Percentiles rank a stretch among this genome's conserved stretches.
Conservation (phyloP, 1,284 basidiomycete species). For the Ganoderma boninense region DNA sequence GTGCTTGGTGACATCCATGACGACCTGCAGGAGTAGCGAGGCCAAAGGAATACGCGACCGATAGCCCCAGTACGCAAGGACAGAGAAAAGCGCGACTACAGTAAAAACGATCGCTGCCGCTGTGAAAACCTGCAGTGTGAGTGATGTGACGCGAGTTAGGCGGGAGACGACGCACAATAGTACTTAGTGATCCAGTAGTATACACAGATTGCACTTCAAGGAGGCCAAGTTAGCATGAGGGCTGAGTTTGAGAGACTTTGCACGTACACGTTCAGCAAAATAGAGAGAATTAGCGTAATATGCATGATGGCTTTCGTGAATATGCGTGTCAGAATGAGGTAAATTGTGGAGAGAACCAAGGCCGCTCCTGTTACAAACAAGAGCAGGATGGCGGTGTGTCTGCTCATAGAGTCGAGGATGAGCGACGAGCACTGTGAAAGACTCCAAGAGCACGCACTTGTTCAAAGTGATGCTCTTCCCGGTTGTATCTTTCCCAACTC, state of each 20-base stretch:
- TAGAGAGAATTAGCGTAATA: conserved; percentile 77
- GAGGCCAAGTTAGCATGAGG: neutral
- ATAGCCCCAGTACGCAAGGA: conserved; percentile 74
- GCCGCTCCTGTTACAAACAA: conserved; percentile 62
- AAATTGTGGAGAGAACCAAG: conserved; percentile 59
- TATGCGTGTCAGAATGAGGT: conserved; percentile 68
- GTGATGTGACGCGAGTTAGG: neutral
- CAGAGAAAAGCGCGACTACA: conserved; percentile 67
- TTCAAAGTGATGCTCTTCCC: conserved; percentile 67
- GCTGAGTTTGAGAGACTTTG: conserved; percentile 6
- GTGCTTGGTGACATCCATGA: conserved; percentile 86
- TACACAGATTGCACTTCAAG: conserved; percentile 62
- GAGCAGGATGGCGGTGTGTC: conserved; percentile 69
- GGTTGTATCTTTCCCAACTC: conserved; percentile 58
- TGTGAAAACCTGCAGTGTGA: conserved; percentile 34
- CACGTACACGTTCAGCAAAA: conserved; percentile 77
- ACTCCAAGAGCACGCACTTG: conserved; percentile 47
- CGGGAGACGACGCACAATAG: conserved; percentile 62
- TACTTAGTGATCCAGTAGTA: conserved; percentile 86
- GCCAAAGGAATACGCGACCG: conserved; percentile 81
- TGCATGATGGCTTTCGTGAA: conserved; percentile 88
- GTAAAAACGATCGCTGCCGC: conserved; percentile 84
- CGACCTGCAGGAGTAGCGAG: conserved; percentile 80
- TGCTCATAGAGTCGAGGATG: conserved; percentile 13
- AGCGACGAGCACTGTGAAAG: neutral